phyloP scores from a whole-genome alignment of 2,329 filamentous ascomycete species.

The Fusarium sp. region DNA sequence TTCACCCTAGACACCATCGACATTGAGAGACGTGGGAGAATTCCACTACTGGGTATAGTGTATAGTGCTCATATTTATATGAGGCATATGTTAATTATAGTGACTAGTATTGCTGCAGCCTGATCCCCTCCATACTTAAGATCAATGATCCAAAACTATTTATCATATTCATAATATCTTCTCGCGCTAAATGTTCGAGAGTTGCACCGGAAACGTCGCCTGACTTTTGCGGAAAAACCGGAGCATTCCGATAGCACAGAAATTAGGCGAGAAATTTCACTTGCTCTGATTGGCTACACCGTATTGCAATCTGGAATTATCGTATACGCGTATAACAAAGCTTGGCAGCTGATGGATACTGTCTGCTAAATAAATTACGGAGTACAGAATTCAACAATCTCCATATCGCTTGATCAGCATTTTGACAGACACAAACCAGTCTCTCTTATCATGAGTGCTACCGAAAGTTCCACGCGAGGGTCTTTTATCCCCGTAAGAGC shows the following conservation, averaged over 20 bases:
- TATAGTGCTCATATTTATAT: rapidly evolving
- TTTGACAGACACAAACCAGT: too few relatives aligned
- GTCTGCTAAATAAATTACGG: not conserved
- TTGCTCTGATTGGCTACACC: not conserved
- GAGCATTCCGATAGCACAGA: not conserved
- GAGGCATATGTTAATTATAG: rapidly evolving
- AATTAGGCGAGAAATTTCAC: not conserved
- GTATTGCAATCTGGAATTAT: not conserved
- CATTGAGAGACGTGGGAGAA: not conserved
- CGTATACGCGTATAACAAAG: not conserved
- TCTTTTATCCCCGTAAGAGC: not conserved
- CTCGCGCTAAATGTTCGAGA: rapidly evolving
- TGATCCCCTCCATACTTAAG: not conserved
- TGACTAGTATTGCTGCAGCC: rapidly evolving
- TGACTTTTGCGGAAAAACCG: not conserved
- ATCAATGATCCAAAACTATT: rapidly evolving
- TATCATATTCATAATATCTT: rapidly evolving
- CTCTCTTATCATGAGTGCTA: rapidly evolving
- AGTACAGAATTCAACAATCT: not conserved
- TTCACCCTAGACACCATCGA: rapidly evolving
- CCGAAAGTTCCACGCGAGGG: rapidly evolving
- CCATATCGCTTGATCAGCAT: not conserved
- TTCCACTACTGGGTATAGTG: not conserved
- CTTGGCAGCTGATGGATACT: too few relatives aligned
- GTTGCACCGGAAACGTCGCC: rapidly evolving